Evolutionary conservation across 805 yeast species (phyloP).

Genomic region (Sugiyamaella chiloensis): DNA sequence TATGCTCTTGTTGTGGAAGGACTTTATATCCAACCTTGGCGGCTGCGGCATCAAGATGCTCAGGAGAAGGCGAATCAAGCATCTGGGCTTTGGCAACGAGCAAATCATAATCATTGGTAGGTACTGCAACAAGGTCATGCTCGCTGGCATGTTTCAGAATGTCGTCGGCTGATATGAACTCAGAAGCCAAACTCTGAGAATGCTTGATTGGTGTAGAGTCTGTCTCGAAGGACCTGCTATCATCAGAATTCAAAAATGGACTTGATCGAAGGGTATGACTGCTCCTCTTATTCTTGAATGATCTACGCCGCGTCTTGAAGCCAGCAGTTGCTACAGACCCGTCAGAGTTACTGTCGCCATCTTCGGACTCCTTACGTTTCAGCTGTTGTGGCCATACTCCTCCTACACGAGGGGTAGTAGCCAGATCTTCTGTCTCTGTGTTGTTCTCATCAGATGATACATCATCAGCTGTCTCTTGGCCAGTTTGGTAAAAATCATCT

Average conservation of each 20-base stretch:
- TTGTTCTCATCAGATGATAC: slow-evolving; percentile 26
- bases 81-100: slow-evolving; percentile 16
- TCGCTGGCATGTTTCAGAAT: slow-evolving; percentile 18
- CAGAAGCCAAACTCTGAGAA: slow-evolving; percentile 22
- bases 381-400: slow-evolving; percentile 1
- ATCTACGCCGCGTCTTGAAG: slow-evolving; percentile 14
- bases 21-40: neutral
- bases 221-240: slow-evolving; percentile 5
- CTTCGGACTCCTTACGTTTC: slow-evolving; percentile 13
- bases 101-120: slow-evolving; percentile 8
- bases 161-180: slow-evolving; percentile 28
- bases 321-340: neutral
- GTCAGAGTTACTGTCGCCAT: slow-evolving; percentile 7
- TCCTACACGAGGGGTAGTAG: slow-evolving; percentile 14
- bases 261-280: slow-evolving; percentile 12
- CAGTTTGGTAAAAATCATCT: slow-evolving; percentile 30
- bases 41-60: slow-evolving; percentile 1
- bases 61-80: slow-evolving; percentile 19
- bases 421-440: slow-evolving; percentile 31
- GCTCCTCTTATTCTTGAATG: slow-evolving; percentile 13
- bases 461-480: slow-evolving; percentile 27
- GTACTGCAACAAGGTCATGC: slow-evolving; percentile 12
- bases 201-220: slow-evolving; percentile 11
- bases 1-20: neutral
- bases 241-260: slow-evolving; percentile 10